Base-by-base conservation (phyloP, 1,139 yeast species). In the Ogataea hybrid region DNA sequence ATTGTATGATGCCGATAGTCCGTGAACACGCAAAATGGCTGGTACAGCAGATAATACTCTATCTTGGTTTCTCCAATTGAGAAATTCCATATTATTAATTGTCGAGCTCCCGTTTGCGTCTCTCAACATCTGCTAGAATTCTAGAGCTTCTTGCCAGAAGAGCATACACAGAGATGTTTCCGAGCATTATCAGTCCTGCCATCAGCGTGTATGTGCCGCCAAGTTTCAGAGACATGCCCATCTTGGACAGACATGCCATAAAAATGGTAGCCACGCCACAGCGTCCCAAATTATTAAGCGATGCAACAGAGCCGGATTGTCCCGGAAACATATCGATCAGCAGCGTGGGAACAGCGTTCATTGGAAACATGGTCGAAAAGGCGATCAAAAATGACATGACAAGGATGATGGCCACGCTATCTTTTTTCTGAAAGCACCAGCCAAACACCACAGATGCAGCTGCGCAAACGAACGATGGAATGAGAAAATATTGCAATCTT, bases 191-290 rank as follows among this genome's bases (percentile, higher is more conserved):
- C 9, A 78, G 37, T 0, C 69, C 78, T 4, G 74, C 70, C 67
- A 81, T 63, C 21, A 83, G 65, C 0, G 84, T 73, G 54, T 79
- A 81, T 0, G 84, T 75, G 2, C 88, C 86, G 3, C 90, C 90
- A 4, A 77, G 57, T 0, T 75, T 71, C 70, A 84, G 64, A 0
- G 67, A 40, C 1, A 44, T 44, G 35, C 72, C 71, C 87, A 84
- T 81, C 41, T 63, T 68, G 17, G 79, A 73, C 22, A 82, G 70
- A 15, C 75, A 79, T 1, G 85, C 87, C 46, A 82, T 69, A 39
- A 82, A 80, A 1, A 75, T 69, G 1, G 90, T 87, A 46, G 81
- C 75, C 43, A 71, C 54, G 18, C 77, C 64, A 52, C 92, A 82
- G 49, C 89, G 64, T 7, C 79, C 68, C 25, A 83, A 64, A 50